phyloP scores from a whole-genome alignment of 1,139 yeast species.

The Pichia sp. region DNA sequence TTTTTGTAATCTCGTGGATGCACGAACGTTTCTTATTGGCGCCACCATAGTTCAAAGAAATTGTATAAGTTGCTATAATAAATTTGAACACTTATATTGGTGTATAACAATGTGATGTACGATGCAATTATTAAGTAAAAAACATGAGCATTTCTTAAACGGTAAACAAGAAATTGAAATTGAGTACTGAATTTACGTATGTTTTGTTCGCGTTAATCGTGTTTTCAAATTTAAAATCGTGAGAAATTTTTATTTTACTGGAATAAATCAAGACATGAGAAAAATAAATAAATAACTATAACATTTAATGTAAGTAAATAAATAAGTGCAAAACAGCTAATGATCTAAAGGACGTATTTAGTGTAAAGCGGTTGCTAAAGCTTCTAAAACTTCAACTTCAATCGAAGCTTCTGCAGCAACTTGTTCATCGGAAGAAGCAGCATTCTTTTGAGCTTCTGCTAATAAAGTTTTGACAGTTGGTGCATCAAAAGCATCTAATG shows the following conservation, averaged over 20 bases:
- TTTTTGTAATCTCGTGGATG: constrained; percentile 1
- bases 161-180: neutral
- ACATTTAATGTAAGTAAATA: constrained; percentile 8
- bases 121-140: neutral
- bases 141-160: neutral
- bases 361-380: constrained; percentile 83
- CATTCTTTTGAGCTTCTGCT: constrained; percentile 93
- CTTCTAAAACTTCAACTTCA: constrained; percentile 94
- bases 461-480: constrained; percentile 75
- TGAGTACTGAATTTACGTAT: neutral
- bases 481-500: constrained; percentile 80
- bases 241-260: constrained; percentile 9
- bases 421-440: constrained; percentile 74
- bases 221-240: constrained; percentile 1
- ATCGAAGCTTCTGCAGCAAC: constrained; percentile 93
- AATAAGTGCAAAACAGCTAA: constrained; percentile 1
- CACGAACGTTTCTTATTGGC: neutral
- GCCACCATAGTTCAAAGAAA: neutral
- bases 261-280: constrained; percentile 12
- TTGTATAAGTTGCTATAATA: neutral
- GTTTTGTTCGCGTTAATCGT: neutral
- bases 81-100: neutral
- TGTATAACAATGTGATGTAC: neutral
- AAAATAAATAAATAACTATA: constrained; percentile 5
- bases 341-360: constrained; percentile 30